Base-by-base conservation (phyloP, 495 filamentous ascomycete genomes). In the Wilcoxina mikolae region DNA sequence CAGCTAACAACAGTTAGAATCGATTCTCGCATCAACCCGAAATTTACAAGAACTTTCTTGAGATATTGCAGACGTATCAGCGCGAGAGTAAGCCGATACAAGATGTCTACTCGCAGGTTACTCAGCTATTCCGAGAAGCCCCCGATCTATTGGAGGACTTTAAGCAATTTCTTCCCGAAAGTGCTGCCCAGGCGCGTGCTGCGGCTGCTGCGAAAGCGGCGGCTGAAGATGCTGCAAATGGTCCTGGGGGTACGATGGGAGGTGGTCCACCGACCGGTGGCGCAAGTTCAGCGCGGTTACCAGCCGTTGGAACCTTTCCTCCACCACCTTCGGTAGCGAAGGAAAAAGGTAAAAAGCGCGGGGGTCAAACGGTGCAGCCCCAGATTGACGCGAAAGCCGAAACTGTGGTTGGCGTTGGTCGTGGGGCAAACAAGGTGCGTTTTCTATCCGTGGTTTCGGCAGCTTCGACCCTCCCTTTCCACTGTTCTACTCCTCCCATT, bases 101-200 rank as follows among this genome's bases (percentile, higher is more conserved):
- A 66, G 93, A 99, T 70, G 93, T 99, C 4, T 96, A 99, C 63
- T 83, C 86, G 2, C 93, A 99, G 70, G 93, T 99, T 24, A 99
- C 93, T 17, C 83, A 82, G 54, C 74, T 99, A 1, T 99, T 99
- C 69, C 85, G 83, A 62, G 79, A 82, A 15, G 93, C 93, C 0
- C 91, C 88, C n/a, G 93, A 99, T 71, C 81, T 99, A 5, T 68
- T 99, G 18, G 90, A 96, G 68, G 93, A 96, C 62, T 99, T 99
- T 68, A 99, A 99, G 66, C 93, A 99, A 66, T 99, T 99, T 57
- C 74, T 99, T 18, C 93, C 93, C 1, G 93, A 99, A 68, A 94
- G 91, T 57, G 90, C 93, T 11, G 89, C 91, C 29, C 88, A 85
- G 64, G 85, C 82, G 47, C 87, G 85, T 69, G 81, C 82, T 57